Base-by-base conservation (phyloP, 1,139 yeast species). In the Zhuliangozyma parablackwelliae region DNA sequence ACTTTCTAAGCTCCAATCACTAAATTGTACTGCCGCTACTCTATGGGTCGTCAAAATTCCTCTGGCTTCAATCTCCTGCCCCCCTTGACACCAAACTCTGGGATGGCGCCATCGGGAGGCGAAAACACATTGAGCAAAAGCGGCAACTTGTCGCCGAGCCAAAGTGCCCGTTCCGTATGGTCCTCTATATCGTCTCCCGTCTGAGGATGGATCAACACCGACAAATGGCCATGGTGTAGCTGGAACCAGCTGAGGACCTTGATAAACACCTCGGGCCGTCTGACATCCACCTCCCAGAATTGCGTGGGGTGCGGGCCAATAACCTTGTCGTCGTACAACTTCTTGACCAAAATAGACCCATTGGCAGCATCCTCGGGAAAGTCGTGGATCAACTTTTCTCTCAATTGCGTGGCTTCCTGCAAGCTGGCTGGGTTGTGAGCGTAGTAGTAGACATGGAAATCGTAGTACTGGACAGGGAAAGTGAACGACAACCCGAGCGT, bases 251-350 rank as follows among this genome's bases (percentile, higher is more conserved):
- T 51, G 16, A 61, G 46, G 1, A 59, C 46, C 36, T 46, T 46
- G 26, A 57, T 46, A 39, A 61, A 61, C 10, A 59, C 54, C 36
- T 61, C 65, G 4, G 63, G 63, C 26, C 62, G 41, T 5, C 43
- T 43, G n/a, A 61, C 64, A 36, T 61, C 66, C 6, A 52, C 66
- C 38, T 61, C 65, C 65, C 65, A 60, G 41, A 61, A 61, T 32
- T 57, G 64, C 6, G 60, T 54, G 3, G 54, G 42, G 39, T 61
- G 66, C 3, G 66, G 66, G 1, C 64, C 65, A 40, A 60, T 57
- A 7, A 58, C 50, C 21, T 43, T 49, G 27, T 51, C 59, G 36
- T 48, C 43, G 23, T 20, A 26, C 27, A 62, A 47, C 31, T 47
- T 50, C 43, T 63, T 63, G 12, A 62, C 65, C 6, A 63, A 51